A percentile compares a stretch with the other conserved stretches of the same genome.
Evolutionary conservation across 352 stramenopile species (phyloP).

Genomic region (Phytophthora pistaciae): DNA sequence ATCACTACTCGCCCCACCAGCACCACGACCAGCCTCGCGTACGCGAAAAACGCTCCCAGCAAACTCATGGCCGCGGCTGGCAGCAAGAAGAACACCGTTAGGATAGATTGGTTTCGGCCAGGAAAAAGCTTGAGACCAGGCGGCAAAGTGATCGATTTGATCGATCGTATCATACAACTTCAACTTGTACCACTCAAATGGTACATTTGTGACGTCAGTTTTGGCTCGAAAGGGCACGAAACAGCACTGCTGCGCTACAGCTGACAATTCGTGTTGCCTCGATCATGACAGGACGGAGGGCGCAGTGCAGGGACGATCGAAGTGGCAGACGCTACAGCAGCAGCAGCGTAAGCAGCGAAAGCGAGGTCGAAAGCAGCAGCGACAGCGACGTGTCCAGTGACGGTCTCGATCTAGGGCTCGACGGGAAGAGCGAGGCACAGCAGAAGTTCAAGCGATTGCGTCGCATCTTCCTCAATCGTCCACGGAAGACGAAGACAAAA

Average conservation of each 20-base stretch:
- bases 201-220: constrained; percentile 26
- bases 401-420: constrained; percentile 23
- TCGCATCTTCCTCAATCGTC: constrained; percentile 78
- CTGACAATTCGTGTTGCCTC: constrained; percentile 4
- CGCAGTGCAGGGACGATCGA: neutral
- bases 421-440: constrained; percentile 43
- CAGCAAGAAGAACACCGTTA: neutral
- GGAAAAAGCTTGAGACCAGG: constrained; percentile 20
- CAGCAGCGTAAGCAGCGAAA: constrained; percentile 30
- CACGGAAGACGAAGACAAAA: constrained; percentile 21
- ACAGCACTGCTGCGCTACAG: neutral
- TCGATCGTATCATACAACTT: constrained; percentile 26
- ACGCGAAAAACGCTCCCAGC: constrained; percentile 36
- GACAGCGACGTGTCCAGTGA: constrained; percentile 26
- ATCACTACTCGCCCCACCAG: constrained; percentile 14
- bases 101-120: neutral
- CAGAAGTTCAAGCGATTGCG: constrained; percentile 64
- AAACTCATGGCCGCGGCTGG: constrained; percentile 26
- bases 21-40: constrained; percentile 25
- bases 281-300: constrained; percentile 17
- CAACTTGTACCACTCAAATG: constrained; percentile 24
- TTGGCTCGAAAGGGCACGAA: constrained; percentile 18
- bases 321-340: constrained; percentile 6
- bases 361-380: constrained; percentile 15
- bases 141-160: neutral